Conservation (phyloP, 306 rosid species). For the Glycine soja region DNA sequence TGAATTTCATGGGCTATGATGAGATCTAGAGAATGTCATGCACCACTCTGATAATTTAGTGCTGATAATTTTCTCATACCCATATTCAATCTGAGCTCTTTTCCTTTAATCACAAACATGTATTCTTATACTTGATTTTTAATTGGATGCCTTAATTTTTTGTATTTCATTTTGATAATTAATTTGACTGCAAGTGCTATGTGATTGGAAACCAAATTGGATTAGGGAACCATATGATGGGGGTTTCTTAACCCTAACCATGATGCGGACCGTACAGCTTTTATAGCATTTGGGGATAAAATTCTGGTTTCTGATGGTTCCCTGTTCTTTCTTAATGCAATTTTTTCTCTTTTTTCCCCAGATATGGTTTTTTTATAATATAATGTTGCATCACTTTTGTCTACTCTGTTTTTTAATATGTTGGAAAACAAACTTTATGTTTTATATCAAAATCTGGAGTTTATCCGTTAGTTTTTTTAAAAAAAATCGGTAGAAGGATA, state of each 20-base stretch:
- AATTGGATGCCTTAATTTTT: too few relatives aligned
- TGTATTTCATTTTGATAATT: too few relatives aligned
- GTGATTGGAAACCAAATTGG: background rate
- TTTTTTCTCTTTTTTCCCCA: background rate
- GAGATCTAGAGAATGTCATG: constrained; percentile 78
- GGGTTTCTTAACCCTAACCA: constrained; percentile 61
- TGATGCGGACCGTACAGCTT: constrained; percentile 96
- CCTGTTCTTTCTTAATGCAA: background rate
- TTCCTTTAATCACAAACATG: background rate
- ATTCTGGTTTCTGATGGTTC: constrained; percentile 86
- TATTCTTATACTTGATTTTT: too few relatives aligned
- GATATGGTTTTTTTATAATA: too few relatives aligned
- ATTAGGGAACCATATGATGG: constrained; percentile 65
- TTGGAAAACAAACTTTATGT: too few relatives aligned
- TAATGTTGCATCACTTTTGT: too few relatives aligned
- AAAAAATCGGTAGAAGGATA: background rate
- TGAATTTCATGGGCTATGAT: constrained; percentile 56
- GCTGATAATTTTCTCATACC: constrained; percentile 86
- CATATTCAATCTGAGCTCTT: constrained; percentile 59
- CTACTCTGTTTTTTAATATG: too few relatives aligned
- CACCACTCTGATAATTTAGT: constrained; percentile 92
- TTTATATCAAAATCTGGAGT: background rate
- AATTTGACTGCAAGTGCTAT: background rate
- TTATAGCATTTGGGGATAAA: constrained; percentile 72
- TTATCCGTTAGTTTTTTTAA: background rate